Evolutionary conservation across 1,284 basidiomycete species (phyloP), one percentile per base, ranked within the genome.

Genomic region (Irpex rosettiformis): DNA sequence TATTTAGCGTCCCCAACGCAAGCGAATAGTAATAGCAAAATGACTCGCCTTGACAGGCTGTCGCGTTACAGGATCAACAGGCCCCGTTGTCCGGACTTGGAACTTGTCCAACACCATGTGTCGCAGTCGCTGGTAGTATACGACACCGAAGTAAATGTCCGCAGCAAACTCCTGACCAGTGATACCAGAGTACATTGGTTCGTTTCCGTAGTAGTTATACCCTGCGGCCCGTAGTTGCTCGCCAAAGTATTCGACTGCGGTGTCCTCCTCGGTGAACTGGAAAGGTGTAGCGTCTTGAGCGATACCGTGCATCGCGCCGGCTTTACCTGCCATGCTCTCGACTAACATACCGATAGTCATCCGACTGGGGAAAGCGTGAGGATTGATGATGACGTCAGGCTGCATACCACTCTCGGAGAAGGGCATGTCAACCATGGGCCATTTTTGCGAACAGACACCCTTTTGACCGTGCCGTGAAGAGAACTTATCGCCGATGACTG

Each of bases 321-420:
- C 92, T 74, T 99, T 99, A 43, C 96, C 97, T 1, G 97, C 97
- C 85, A 99, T 90, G 74, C 93, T 96, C 81, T 99, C 97, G 62
- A 99, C 95, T 70, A 99, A 88, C 97, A 99, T 99, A 60, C 97
- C 97, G 68, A 99, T 99, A 5, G 97, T 99, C 97, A 99, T 99
- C 67, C 97, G 94, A 79, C 90, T 94, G 1, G 97, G 97, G 82
- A 99, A 99, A 21, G 97, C 97, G 73, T 99, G 97, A 30, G 97
- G 97, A 75, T 99, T 99, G 80, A 99, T 99, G 73, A 99, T 99
- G 56, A 99, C 88, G 73, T 99, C 97, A 1, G 97, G 97, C 74
- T 98, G 96, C 85, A 99, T 96, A 11, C 97, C 97, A 64, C 93
- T 96, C 77, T 99, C 97, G 64, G 88, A 89, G 80, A 99, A 99